Percentiles rank a stretch among this genome's conserved stretches.
Conservation (phyloP, 2,329 filamentous ascomycete species). For the Corinectria fuckeliana region DNA sequence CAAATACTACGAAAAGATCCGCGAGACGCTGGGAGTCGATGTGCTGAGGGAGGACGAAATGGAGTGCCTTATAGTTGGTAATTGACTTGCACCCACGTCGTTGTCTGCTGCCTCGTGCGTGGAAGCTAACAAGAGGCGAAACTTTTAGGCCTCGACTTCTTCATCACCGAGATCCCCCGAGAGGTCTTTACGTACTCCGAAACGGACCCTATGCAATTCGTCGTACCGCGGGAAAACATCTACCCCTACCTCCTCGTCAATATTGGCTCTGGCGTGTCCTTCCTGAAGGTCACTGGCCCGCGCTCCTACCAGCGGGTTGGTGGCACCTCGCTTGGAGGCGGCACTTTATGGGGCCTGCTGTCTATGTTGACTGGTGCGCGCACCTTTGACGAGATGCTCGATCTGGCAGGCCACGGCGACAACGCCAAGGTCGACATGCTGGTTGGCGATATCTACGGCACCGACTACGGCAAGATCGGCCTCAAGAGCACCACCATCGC, state of each 20-base stretch:
- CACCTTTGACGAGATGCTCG: slow-evolving; percentile 97
- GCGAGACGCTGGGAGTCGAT: slow-evolving; percentile 81
- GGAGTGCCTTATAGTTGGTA: slow-evolving; percentile 96
- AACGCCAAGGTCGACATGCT: slow-evolving; percentile 95
- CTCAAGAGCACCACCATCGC: slow-evolving; percentile 96
- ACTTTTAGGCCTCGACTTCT: slow-evolving; percentile 84
- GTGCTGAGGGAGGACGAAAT: slow-evolving; percentile 96
- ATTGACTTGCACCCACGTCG: slow-evolving; percentile 27
- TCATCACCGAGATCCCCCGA: slow-evolving; percentile 95
- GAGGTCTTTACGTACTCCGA: slow-evolving; percentile 98
- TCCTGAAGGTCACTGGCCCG: slow-evolving; percentile 95
- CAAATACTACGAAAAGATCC: slow-evolving; percentile 95
- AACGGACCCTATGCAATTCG: slow-evolving; percentile 87
- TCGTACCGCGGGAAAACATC: slow-evolving; percentile 76
- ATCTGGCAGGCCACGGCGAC: slow-evolving; percentile 88
- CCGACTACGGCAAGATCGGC: slow-evolving; percentile 94
- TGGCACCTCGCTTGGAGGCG: slow-evolving; percentile 91
- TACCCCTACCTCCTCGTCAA: slow-evolving; percentile 98
- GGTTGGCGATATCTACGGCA: slow-evolving; percentile 96
- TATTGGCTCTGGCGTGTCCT: slow-evolving; percentile 95
- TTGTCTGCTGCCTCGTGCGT: background rate
- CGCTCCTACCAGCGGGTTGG: slow-evolving; percentile 88
- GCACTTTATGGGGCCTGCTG: slow-evolving; percentile 96
- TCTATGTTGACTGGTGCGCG: slow-evolving; percentile 91
- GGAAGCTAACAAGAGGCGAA: slow-evolving; percentile 14